Base-by-base conservation (phyloP, 805 yeast genomes). In the Kluyveromyces aestuarii region DNA sequence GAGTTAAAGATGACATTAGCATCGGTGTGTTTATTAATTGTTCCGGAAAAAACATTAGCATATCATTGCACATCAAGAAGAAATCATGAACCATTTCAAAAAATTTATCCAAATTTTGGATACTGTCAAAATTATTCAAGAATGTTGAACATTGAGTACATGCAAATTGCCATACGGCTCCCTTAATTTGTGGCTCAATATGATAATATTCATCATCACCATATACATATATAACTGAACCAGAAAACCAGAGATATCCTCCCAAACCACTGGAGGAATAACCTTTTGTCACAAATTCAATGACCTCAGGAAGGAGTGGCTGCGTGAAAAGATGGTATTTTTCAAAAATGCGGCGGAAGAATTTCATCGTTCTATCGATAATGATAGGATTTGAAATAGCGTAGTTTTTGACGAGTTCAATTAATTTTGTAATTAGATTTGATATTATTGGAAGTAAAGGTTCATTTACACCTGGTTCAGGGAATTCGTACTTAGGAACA, bases 241-340 rank as follows among this genome's bases (percentile, higher is more conserved):
- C 97, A 2, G 95, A 82, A 13, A 87, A 91, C 93, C 95, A 90
- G 48, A 90, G 68, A 61, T 84, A 89, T 62, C 96, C 87, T 4
- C 96, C 97, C 58, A 70, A 78, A 36, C 80, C 77, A 18, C 84
- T 83, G 27, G 69, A 68, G 41, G 80, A 74, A 68, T 88, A 90
- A 1, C 95, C 93, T 37, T 74, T 73, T 18, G 79, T 82, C 48
- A 89, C 72, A 44, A 82, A 67, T 48, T 76, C 81, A 1, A 88
- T 87, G 37, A 88, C 75, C 13, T 77, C 72, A 2, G 80, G 76
- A 17, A 90, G 69, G 21, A 85, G 71, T 2, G 85, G 82, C 41
- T 64, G 63, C 44, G 64, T 59, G 43, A 63, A 64, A 16, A 63
- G 48, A 44, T 64, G 69, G 42, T 59, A 64, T 40, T 55, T 77